Evolutionary conservation across 164 flowering plant genomes (phyloP), one percentile per base, ranked within the genome.

Genomic region (Chloranthus sessilifolius): DNA sequence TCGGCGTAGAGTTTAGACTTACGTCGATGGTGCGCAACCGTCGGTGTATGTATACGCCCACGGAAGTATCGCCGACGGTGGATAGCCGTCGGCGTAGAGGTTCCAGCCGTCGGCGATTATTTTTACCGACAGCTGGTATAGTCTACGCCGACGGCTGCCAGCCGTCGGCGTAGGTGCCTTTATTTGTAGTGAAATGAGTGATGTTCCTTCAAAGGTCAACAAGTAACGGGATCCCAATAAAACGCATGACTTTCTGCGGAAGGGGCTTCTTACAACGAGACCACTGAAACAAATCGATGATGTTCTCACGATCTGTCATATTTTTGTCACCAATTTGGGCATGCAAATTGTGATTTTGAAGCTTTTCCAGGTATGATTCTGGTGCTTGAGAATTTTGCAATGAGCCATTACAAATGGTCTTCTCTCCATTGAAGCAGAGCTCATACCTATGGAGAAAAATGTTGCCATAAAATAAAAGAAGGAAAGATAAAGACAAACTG

Each of bases 201-300:
- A n/a, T n/a, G n/a, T n/a, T n/a, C 99, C 99, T 94, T 94, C 39
- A 94, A 50, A 58, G 83, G 64, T 21, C 97, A 46, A 64, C 69
- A 24, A 96, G 94, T 42, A 89, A 60, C 2, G 99, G 99, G 28
- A 94, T 75, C 30, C 97, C 99, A 41, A 89, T 43, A 30, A 85
- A 63, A 9, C 67, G 82, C 88, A 89, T 83, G 28, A 69, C 64
- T 56, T 77, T 80, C 66, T 89, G 95, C 15, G 99, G 95, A 41
- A 87, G 82, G 26, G 78, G 74, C 65, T 74, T 85, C 82, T 83
- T 94, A 65, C 97, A 85, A 4, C 85, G 84, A 52, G 97, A 81
- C 95, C 92, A 89, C 22, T 95, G 74, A 46, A 87, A 94, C 23
- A 65, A 78, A 75, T 94, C 96, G 21, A 77, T 61, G 38, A 56